phyloP scores from a whole-genome alignment of 768 basidiomycete genomes.

The Symmetrospora coprosmae region DNA sequence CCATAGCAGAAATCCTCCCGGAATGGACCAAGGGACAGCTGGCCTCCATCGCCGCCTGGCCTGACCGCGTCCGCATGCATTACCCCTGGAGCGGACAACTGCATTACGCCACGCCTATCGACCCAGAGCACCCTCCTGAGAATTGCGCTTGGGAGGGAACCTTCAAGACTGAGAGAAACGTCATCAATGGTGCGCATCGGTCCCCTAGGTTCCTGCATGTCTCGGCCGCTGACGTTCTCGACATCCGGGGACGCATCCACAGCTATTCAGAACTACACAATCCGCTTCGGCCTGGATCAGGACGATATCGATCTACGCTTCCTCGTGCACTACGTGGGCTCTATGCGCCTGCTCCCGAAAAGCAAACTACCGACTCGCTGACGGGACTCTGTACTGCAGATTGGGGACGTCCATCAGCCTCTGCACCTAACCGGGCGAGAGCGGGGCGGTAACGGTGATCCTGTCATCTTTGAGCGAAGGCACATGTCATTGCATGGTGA shows the following conservation, averaged over 20 bases:
- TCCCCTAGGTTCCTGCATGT: too few relatives aligned
- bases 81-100: conserved; percentile 24
- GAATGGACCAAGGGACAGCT: conserved; percentile 51
- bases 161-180: conserved; percentile 4
- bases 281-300: conserved; percentile 12
- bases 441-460: conserved; percentile 65
- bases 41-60: conserved; percentile 64
- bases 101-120: conserved; percentile 52
- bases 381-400: neutral
- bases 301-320: conserved; percentile 61
- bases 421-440: conserved; percentile 78
- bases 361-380: neutral
- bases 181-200: neutral
- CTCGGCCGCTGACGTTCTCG: neutral
- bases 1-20: conserved; percentile 15
- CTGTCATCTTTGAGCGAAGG: conserved; percentile 24
- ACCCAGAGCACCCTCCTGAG: conserved; percentile 57
- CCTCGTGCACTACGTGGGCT: conserved; percentile 64
- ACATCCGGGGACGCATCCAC: conserved; percentile 53
- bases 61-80: conserved; percentile 22
- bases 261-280: conserved; percentile 55
- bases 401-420: conserved; percentile 82
- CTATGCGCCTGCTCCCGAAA: neutral
- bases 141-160: conserved; percentile 55
- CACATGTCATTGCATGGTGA: conserved; percentile 25